phyloP scores from a whole-genome alignment of 2,329 filamentous ascomycete genomes.

The Gliomastix tumulicola region DNA sequence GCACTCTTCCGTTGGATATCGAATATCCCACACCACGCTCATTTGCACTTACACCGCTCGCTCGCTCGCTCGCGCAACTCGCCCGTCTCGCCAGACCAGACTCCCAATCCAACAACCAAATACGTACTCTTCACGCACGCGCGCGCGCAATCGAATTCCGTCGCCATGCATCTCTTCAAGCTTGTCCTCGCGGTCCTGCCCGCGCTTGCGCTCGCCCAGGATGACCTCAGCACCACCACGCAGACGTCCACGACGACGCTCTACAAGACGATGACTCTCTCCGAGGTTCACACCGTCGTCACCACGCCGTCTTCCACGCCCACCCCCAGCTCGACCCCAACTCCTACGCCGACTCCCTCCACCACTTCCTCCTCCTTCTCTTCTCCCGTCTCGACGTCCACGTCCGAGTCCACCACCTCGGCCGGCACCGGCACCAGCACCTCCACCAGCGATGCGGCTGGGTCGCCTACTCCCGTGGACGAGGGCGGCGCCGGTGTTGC shows the following conservation, averaged over 20 bases:
- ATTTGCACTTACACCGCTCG: too few relatives aligned
- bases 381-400: slow-evolving; percentile 11
- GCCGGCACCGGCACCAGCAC: slow-evolving; percentile 10
- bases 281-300: slow-evolving; percentile 32
- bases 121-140: slow-evolving; percentile 1
- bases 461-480: background rate
- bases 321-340: slow-evolving; percentile 15
- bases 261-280: slow-evolving; percentile 46
- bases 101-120: slow-evolving; percentile 2
- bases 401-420: slow-evolving; percentile 14
- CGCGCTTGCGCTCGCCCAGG: slow-evolving; percentile 42
- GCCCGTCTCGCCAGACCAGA: too few relatives aligned
- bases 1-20: slow-evolving; percentile 15
- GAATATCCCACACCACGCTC: too few relatives aligned
- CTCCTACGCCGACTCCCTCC: slow-evolving; percentile 10
- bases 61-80: too few relatives aligned
- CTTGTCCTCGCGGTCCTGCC: slow-evolving; percentile 44
- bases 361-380: slow-evolving; percentile 12
- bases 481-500: slow-evolving; percentile 20
- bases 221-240: slow-evolving; percentile 29
- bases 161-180: slow-evolving; percentile 28
- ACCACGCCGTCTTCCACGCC: slow-evolving; percentile 23
- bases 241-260: slow-evolving; percentile 42
- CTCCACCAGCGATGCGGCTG: slow-evolving; percentile 12
- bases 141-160: slow-evolving; percentile 5